Evolutionary conservation across 306 rosid genomes (phyloP).

Genomic region (Mucuna pruriens): DNA sequence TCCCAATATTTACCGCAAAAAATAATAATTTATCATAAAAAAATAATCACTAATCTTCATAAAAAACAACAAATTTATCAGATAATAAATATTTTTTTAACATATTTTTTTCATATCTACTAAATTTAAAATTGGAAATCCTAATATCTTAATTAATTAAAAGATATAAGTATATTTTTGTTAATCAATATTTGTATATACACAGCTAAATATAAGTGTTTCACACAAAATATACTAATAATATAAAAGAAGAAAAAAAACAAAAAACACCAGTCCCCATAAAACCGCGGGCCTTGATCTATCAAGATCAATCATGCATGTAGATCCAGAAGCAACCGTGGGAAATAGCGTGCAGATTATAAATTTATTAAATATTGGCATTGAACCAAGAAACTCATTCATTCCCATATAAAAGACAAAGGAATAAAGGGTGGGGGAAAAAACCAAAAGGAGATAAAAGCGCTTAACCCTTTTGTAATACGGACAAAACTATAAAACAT

Average conservation of each 20-base stretch:
- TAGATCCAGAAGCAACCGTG: constrained; percentile 8
- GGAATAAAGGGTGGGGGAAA: neutral
- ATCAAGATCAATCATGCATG: neutral
- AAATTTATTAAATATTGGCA: neutral
- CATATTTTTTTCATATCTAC: too few species aligned
- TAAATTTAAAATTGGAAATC: too few species aligned
- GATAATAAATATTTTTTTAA: too few species aligned
- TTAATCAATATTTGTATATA: too few species aligned
- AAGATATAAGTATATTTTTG: too few species aligned
- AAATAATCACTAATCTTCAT: too few species aligned
- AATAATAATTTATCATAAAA: too few species aligned
- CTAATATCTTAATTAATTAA: too few species aligned
- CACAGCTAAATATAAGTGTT: neutral
- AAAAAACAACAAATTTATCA: too few species aligned
- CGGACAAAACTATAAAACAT: constrained; percentile 11
- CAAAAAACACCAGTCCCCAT: constrained; percentile 35
- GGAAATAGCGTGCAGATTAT: neutral
- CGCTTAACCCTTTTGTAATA: neutral
- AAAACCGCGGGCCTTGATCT: neutral
- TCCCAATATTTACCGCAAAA: too few species aligned
- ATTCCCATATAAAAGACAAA: neutral
- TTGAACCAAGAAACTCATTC: neutral
- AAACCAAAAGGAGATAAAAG: neutral
- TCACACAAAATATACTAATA: neutral
- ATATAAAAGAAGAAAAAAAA: constrained; percentile 6